A percentile compares a stretch with the other conserved stretches of the same genome.
Conservation (phyloP, 805 yeast genomes). For the Candida railenensis region DNA sequence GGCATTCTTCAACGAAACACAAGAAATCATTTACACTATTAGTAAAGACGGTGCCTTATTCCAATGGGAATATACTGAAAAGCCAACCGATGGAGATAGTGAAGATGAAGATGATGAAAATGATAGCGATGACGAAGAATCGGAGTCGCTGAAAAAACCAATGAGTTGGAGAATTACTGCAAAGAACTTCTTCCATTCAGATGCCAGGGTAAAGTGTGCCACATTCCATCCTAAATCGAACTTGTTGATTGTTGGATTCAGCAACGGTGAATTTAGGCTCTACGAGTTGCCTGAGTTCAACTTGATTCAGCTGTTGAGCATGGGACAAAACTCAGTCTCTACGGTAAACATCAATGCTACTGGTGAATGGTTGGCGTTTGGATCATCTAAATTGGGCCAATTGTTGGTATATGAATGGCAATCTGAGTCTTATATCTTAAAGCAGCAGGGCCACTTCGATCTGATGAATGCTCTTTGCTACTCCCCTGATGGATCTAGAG, state of each 20-base stretch:
- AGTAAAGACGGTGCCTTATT: conserved; percentile 95
- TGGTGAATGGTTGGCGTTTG: conserved; percentile 98
- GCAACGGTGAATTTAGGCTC: conserved; percentile 85
- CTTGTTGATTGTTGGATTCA: conserved; percentile 83
- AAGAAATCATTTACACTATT: conserved; percentile 86
- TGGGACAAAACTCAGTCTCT: conserved; percentile 89
- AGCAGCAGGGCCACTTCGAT: conserved; percentile 97
- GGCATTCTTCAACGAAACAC: conserved; percentile 85
- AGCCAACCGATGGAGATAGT: conserved; percentile 47
- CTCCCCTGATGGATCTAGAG: conserved; percentile 91
- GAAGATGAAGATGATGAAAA: conserved; percentile 39
- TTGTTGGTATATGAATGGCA: conserved; percentile 98
- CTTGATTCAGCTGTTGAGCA: conserved; percentile 79
- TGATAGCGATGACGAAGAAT: conserved; percentile 28
- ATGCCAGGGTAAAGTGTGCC: conserved; percentile 73
- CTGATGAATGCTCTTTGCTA: conserved; percentile 79
- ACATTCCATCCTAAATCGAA: conserved; percentile 76
- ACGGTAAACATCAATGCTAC: conserved; percentile 74
- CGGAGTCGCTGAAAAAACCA: conserved; percentile 26
- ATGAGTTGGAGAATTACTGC: conserved; percentile 81
- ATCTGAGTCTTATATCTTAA: conserved; percentile 89
- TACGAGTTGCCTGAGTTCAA: conserved; percentile 84
- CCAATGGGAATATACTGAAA: conserved; percentile 81
- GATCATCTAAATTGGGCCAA: conserved; percentile 89
- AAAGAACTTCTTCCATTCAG: conserved; percentile 72